Base-by-base conservation (phyloP, 805 yeast genomes). In the Wickerhamiella allomyrinae region DNA sequence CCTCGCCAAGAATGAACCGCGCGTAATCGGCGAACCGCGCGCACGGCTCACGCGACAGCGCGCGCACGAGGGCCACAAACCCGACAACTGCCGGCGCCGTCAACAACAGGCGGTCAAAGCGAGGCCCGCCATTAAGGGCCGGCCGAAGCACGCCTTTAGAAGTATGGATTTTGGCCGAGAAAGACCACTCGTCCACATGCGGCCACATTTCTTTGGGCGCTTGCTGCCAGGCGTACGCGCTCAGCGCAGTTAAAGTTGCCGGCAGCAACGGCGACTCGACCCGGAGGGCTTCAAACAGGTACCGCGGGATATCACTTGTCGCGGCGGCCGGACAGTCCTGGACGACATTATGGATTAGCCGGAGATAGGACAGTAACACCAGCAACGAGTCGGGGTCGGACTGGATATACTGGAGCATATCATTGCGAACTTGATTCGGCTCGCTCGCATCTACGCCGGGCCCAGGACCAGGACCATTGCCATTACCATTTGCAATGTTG, bases 301-400 rank as follows among this genome's bases (percentile, higher is more conserved):
- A 23, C 8, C 29, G 19, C 7, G 41, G 31, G 14, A 44, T 17
- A n/a, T 39, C 36, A 8, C 42, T 20, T 11, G 13, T 14, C 3
- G 37, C 23, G 4, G 67, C 65, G 2, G 47, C 51, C 0, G 54
- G 55, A 46, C 68, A 65, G 49, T 70, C 62, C 3, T 55, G 54
- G 1, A 77, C 67, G 22, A 76, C 73, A 41, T 71, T 69, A 7
- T 71, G 66, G 2, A 86, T 63, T 39, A 91, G 61, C 20, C 81
- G 76, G 44, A 85, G 64, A 50, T 82, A 76, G 0, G 94, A 81
- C 0, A 87, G 71, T 6, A 86, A 65, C 41, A 82, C 76, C 7
- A 84, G 69, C 7, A 83, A 62, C 0, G 87, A 13, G 31, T 27
- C 31, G 5, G 31, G 31, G 17, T 27, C 31, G 56, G 86, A 95